Conservation (phyloP, 2,329 filamentous ascomycete genomes). For the Alternaria sp. region DNA sequence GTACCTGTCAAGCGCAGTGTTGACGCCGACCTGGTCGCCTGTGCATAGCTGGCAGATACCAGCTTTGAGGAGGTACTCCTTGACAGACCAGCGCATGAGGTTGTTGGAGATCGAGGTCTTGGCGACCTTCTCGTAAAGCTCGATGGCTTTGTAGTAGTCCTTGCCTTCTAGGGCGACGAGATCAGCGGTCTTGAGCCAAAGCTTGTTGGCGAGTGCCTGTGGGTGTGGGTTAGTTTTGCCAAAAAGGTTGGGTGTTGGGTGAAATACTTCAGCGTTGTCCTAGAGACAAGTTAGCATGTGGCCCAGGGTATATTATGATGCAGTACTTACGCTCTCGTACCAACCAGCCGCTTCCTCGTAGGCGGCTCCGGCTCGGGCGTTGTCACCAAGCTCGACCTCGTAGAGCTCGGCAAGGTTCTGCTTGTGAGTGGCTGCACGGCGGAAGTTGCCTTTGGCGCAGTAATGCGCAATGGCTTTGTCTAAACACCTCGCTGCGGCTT, state of each 20-base stretch:
- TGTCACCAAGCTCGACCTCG: conserved; percentile 80
- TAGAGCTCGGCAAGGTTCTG: conserved; percentile 87
- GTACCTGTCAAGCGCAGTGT: conserved; percentile 82
- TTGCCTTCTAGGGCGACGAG: conserved; percentile 80
- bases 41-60: conserved; percentile 85
- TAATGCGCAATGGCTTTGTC: conserved; percentile 84
- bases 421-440: conserved; percentile 87
- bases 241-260: conserved; percentile 14
- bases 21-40: conserved; percentile 78
- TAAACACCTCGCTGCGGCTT: conserved; percentile 81
- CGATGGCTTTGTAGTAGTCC: conserved; percentile 63
- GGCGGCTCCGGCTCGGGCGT: conserved; percentile 76
- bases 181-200: conserved; percentile 91
- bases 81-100: conserved; percentile 68
- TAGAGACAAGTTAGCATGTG: conserved; percentile 26
- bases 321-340: conserved; percentile 68
- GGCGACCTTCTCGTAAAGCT: conserved; percentile 79
- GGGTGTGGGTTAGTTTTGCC: conserved; percentile 28
- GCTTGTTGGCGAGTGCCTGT: conserved; percentile 81
- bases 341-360: conserved; percentile 87
- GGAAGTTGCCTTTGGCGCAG: conserved; percentile 86
- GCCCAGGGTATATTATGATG: background rate
- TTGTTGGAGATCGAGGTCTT: conserved; percentile 82
- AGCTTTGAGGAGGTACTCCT: conserved; percentile 94
- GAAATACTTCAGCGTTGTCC: conserved; percentile 47